These are phyloP conservation scores for Coemansia sp. DNA, from an alignment of 371 early-diverging fungal species.

Conservation along the genomic window DNA sequence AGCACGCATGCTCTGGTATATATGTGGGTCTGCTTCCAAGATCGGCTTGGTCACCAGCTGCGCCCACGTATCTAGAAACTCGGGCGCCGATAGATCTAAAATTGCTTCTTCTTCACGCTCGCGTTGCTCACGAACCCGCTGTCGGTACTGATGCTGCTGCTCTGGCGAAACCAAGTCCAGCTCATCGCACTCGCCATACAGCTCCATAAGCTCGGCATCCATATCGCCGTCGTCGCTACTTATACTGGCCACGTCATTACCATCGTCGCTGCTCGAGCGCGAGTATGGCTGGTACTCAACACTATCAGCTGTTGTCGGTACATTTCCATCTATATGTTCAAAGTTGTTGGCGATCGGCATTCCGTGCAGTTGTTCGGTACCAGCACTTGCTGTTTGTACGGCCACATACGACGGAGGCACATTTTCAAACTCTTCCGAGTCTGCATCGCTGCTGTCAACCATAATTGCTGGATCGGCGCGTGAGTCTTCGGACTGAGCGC, in stretches of 20 bases:
- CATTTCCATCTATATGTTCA: not conserved
- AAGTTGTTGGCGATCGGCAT: not conserved
- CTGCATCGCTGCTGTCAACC: slow-evolving; percentile 10
- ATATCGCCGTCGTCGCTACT: slow-evolving; percentile 9
- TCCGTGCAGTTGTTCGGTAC: not conserved
- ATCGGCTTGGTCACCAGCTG: slow-evolving; percentile 26
- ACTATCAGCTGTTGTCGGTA: not conserved
- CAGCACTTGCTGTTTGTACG: not conserved
- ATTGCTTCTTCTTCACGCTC: slow-evolving; percentile 35
- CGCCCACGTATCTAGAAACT: slow-evolving; percentile 33
- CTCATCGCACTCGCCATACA: slow-evolving; percentile 23
- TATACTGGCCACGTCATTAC: not conserved
- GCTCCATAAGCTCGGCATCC: slow-evolving; percentile 7
- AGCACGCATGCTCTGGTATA: slow-evolving; percentile 19
- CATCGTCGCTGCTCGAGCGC: slow-evolving; percentile 16
- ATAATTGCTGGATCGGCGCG: slow-evolving; percentile 6
- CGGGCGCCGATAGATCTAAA: slow-evolving; percentile 19
- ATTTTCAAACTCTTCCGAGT: slow-evolving; percentile 47
- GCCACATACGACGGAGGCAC: slow-evolving; percentile 8
- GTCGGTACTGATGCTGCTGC: slow-evolving; percentile 13
- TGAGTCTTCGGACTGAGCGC: not conserved
- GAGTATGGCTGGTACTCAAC: not conserved
- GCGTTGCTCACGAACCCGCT: slow-evolving; percentile 16
- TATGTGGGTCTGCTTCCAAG: slow-evolving; percentile 12
- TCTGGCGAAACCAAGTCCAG: slow-evolving; percentile 8